phyloP scores from a whole-genome alignment of 768 basidiomycete species.

The Tulasnella sp. region DNA sequence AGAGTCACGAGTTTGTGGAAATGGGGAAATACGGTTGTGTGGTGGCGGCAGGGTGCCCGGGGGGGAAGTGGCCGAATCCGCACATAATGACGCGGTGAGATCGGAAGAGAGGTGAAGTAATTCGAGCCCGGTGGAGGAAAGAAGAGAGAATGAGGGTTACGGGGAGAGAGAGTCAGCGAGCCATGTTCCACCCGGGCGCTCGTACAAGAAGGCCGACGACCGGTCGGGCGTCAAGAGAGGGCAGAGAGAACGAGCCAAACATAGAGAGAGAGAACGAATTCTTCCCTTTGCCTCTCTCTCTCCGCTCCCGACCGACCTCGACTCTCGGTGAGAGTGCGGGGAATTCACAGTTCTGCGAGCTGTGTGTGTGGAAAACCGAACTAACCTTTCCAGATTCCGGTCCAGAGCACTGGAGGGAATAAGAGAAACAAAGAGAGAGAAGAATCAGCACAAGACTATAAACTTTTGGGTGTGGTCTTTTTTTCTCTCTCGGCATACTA shows the following conservation, averaged over 20 bases:
- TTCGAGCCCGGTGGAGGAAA: not conserved
- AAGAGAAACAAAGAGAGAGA: not conserved
- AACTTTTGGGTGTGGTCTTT: not conserved
- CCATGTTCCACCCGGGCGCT: conserved; percentile 1
- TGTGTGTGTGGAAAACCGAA: not conserved
- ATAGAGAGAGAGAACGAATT: no score
- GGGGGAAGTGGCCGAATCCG: not conserved
- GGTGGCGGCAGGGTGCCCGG: not conserved
- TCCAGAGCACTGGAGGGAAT: conserved; percentile 61
- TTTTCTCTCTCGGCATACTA: not conserved
- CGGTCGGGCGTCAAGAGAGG: not conserved
- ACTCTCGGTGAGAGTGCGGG: conserved; percentile 6
- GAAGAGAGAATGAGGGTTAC: not conserved
- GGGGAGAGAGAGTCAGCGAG: not conserved
- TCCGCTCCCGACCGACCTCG: not conserved
- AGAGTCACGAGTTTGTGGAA: not conserved
- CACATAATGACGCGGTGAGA: not conserved
- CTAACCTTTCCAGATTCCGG: conserved; percentile 88
- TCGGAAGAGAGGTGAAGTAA: not conserved
- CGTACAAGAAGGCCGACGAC: not conserved
- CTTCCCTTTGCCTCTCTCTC: not conserved
- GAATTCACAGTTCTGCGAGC: not conserved
- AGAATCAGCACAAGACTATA: not conserved
- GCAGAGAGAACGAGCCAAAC: not conserved
- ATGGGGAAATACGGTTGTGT: conserved; percentile 9